These are phyloP conservation scores for Trichoderma orchidacearum DNA, from an alignment of 495 filamentous ascomycete genomes.

Conservation along the genomic window DNA sequence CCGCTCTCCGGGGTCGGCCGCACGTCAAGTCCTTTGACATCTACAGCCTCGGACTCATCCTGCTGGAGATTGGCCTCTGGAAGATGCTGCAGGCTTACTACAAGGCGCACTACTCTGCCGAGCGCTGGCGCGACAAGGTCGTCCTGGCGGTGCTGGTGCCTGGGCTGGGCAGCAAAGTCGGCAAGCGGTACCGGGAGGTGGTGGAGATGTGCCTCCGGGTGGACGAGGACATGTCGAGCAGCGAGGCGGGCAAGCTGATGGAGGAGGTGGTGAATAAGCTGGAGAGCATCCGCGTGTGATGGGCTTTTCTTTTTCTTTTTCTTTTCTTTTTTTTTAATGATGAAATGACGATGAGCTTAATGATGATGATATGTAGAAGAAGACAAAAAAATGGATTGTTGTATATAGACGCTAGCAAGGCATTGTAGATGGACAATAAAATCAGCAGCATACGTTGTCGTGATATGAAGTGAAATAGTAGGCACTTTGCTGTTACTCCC, in stretches of 20 bases:
- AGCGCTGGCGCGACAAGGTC: constrained; percentile 16
- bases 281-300: constrained; percentile 14
- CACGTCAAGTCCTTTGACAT: constrained; percentile 17
- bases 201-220: constrained; percentile 13
- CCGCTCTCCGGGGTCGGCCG: constrained; percentile 7
- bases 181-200: constrained; percentile 12
- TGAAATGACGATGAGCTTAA: neutral
- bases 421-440: no score
- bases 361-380: no score
- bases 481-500: no score
- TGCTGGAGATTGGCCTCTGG: constrained; percentile 18
- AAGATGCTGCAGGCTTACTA: constrained; percentile 11
- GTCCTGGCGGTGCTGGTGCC: constrained; percentile 12
- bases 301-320: neutral
- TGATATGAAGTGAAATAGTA: no score
- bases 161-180: constrained; percentile 16
- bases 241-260: constrained; percentile 14
- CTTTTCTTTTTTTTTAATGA: neutral
- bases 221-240: constrained; percentile 8
- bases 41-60: constrained; percentile 16
- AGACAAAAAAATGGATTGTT: no score
- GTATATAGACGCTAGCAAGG: no score
- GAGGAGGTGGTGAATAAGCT: constrained; percentile 14
- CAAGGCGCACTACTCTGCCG: constrained; percentile 15
- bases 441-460: no score